Percentiles rank a stretch among this genome's conserved stretches.
Conservation (phyloP, 208 protist genomes). For the Leptomonas pyrrhocoris region DNA sequence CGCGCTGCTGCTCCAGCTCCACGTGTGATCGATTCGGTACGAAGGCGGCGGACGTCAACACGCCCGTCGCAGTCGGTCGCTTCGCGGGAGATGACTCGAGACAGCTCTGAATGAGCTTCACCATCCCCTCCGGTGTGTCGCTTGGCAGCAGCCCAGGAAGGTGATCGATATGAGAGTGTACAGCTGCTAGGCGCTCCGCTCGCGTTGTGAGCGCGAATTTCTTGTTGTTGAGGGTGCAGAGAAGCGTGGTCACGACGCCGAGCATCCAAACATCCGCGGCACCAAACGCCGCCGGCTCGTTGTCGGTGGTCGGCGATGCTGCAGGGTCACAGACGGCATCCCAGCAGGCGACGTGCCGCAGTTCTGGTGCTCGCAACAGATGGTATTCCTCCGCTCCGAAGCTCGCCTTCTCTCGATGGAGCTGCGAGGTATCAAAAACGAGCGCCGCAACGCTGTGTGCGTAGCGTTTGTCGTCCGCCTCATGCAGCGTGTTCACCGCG, state of each 20-base stretch:
- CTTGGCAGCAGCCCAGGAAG: slow-evolving; percentile 5
- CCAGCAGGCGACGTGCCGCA: slow-evolving; percentile 8
- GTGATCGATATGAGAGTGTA: not conserved
- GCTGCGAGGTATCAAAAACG: not conserved
- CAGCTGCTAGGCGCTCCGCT: slow-evolving; percentile 11
- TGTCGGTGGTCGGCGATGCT: not conserved
- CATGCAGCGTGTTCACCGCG: slow-evolving; percentile 4
- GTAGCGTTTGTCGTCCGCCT: not conserved
- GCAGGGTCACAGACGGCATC: not conserved
- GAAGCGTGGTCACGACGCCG: slow-evolving; percentile 17
- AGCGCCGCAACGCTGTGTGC: not conserved
- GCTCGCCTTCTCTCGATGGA: not conserved
- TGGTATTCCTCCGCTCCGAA: not conserved
- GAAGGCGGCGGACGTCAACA: slow-evolving; percentile 16
- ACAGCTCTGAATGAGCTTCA: slow-evolving; percentile 21
- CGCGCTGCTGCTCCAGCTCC: slow-evolving; percentile 9
- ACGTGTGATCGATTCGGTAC: not conserved
- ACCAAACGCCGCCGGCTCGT: not conserved
- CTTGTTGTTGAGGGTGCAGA: slow-evolving; percentile 21
- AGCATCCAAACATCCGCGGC: slow-evolving; percentile 26
- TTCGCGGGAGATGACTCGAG: slow-evolving; percentile 1
- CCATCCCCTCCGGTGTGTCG: slow-evolving; percentile 6
- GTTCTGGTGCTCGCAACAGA: slow-evolving; percentile 15
- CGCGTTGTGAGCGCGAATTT: not conserved
- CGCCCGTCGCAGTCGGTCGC: slow-evolving; percentile 4